Evolutionary conservation across 345 rosid species (phyloP), one percentile per base, ranked within the genome.

Genomic region (Odontarrhena argentea): DNA sequence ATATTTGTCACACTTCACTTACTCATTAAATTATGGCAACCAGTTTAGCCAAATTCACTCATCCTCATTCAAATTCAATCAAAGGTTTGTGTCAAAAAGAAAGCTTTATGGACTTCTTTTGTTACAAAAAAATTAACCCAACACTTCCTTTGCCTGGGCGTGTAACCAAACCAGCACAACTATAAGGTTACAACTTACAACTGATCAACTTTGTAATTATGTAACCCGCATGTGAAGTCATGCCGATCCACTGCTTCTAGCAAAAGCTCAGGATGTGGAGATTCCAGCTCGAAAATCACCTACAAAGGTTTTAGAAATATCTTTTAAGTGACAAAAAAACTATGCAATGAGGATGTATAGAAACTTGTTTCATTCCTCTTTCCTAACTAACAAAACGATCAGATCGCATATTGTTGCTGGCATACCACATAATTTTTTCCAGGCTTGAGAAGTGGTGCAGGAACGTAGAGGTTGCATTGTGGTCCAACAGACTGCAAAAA

Each of bases 401-500:
- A 40, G 14, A 70, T 63, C 3, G 46, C 26, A 46, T 62, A 42
- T 28, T 54, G 35, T 3, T 61, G 40, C 14, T 50, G 40, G 9
- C 78, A 63, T 78, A 86, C 97, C 93, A 91, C 71, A 35, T 35
- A 53, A 55, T 91, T 91, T 65, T 80, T 69, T 59, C 93, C 96
- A 9, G 36, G 84, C 49, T 41, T 79, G 75, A 88, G 93, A 55
- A 88, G 65, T 15, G 97, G 96, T 25, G 88, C 87, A 25, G 96
- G 94, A 56, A 87, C 80, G 67, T 87, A 87, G 45, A 92, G 96
- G 77, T 79, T 83, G 76, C 98, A 88, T 44, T 88, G 96, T 4
- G 98, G 98, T 65, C 98, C 96, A 63, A 59, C 74, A 10, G 88
- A 82, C 98, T 88, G 86, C 79, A 82, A 73, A 73, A 26, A 7